These are phyloP conservation scores for Xylariaceae sp. DNA, from an alignment of 2,329 filamentous ascomycete species.

Conservation along the genomic window DNA sequence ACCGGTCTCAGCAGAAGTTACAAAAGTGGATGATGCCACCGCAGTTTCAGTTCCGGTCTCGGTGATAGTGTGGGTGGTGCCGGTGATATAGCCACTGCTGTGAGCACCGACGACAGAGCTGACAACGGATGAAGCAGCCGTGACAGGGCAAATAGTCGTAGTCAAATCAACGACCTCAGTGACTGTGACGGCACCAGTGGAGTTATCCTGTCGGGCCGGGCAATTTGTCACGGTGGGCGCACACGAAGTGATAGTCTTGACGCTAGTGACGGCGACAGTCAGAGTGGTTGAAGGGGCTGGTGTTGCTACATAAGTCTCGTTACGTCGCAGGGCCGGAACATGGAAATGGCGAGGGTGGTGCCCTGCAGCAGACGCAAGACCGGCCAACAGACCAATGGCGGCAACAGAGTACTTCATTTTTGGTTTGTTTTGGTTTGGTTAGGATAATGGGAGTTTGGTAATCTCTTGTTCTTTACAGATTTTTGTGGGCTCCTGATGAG, in stretches of 20 bases:
- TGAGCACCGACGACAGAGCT: constrained; percentile 30
- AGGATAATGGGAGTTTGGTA: constrained; percentile 17
- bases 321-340: constrained; percentile 26
- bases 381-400: constrained; percentile 31
- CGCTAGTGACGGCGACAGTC: constrained; percentile 29
- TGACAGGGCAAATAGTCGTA: constrained; percentile 36
- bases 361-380: constrained; percentile 31
- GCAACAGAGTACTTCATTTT: constrained; percentile 34
- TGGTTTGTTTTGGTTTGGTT: constrained; percentile 13
- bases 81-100: constrained; percentile 30
- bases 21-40: constrained; percentile 12
- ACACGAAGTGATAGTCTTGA: constrained; percentile 32
- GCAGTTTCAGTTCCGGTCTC: constrained; percentile 16
- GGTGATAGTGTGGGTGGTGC: constrained; percentile 25
- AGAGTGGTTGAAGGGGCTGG: constrained; percentile 26
- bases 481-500: constrained; percentile 9
- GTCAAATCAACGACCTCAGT: constrained; percentile 36
- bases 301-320: constrained; percentile 22
- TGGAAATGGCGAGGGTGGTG: constrained; percentile 31
- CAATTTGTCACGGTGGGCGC: constrained; percentile 34
- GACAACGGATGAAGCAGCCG: constrained; percentile 28
- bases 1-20: constrained; percentile 9
- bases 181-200: constrained; percentile 27
- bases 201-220: constrained; percentile 26
- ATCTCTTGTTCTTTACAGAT: constrained; percentile 19